Base-by-base conservation (phyloP, 345 rosid species). In the Citrus mangshanensis region DNA sequence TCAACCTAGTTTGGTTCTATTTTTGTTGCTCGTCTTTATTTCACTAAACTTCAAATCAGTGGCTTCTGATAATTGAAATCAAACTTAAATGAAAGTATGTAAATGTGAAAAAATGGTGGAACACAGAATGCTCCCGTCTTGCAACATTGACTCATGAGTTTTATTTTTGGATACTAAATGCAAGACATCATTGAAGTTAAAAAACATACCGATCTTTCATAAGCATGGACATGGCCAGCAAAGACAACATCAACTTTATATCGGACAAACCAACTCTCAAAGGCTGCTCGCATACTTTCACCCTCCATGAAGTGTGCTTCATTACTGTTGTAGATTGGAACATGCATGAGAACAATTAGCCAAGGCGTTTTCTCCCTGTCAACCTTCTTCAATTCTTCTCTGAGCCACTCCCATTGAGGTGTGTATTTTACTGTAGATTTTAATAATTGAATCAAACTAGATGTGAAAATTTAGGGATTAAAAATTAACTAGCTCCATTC, bases 221-320 rank as follows among this genome's bases (percentile, higher is more conserved):
- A 96, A 56, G 99, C 99, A 86, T 96, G 98, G 85, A 94, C 99
- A 77, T 94, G 99, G 37, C 98, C 98, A 76, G 98, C 98, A 86
- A 96, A 94, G 71, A 96, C 63, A 12, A 94, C 81, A 77, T 96
- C 98, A 67, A 96, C 98, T 90, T 80, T 93, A 81, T 83, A 42
- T 37, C 28, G 82, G 51, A 90, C 80, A 61, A 96, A 93, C 98
- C 97, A 93, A 73, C 83, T 65, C 86, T 93, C 98, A 64, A 90
- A 92, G 83, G 81, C 98, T 63, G 87, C 86, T 73, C 95, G 82
- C 98, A 96, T 93, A 79, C 98, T 91, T 87, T 93, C 99, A 61
- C 98, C 98, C 80, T 94, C 99, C 98, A 86, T 93, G 86, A 88
- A 94, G 78, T 96, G 99, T 38, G 87, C 97, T 80, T 91, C 94